Conservation (phyloP, 1,139 yeast genomes). For the Debaryomyces psychrophilus region DNA sequence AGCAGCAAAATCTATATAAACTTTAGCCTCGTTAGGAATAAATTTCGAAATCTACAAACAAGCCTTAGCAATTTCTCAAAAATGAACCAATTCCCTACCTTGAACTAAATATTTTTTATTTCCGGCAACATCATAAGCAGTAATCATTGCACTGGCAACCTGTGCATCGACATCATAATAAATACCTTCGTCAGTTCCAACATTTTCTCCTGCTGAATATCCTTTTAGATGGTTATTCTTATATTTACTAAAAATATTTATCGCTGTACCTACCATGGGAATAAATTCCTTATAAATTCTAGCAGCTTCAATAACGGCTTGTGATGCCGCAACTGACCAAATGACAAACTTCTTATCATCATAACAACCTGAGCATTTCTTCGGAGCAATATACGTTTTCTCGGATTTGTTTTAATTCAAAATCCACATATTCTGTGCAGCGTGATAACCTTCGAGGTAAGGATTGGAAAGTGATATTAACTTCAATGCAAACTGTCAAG, state of each 20-base stretch:
- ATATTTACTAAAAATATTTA: conserved; percentile 54
- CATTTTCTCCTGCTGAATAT: conserved; percentile 61
- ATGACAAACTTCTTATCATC: conserved; percentile 59
- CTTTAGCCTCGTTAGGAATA: conserved; percentile 48
- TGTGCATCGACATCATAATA: conserved; percentile 81
- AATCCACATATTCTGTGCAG: conserved; percentile 49
- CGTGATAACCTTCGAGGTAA: conserved; percentile 55
- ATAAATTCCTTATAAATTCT: conserved; percentile 56
- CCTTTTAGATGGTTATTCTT: conserved; percentile 55
- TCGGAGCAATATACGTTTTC: conserved; percentile 47
- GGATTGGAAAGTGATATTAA: conserved; percentile 38
- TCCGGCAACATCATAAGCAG: conserved; percentile 71
- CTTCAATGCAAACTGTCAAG: not conserved
- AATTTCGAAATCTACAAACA: conserved; percentile 61
- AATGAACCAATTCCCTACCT: conserved; percentile 61
- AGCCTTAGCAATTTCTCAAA: conserved; percentile 70
- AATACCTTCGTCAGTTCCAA: conserved; percentile 61
- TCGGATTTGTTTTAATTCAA: conserved; percentile 48
- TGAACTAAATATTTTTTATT: conserved; percentile 55
- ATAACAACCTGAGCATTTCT: conserved; percentile 52
- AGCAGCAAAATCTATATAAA: conserved; percentile 55
- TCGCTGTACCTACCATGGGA: conserved; percentile 61
- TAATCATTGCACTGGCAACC: conserved; percentile 65
- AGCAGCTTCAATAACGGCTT: conserved; percentile 64
- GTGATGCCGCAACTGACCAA: conserved; percentile 70